A percentile compares a stretch with the other conserved stretches of the same genome.
Conservation (phyloP, 2,329 filamentous ascomycete genomes). For the Aspergillus calidoustus region DNA sequence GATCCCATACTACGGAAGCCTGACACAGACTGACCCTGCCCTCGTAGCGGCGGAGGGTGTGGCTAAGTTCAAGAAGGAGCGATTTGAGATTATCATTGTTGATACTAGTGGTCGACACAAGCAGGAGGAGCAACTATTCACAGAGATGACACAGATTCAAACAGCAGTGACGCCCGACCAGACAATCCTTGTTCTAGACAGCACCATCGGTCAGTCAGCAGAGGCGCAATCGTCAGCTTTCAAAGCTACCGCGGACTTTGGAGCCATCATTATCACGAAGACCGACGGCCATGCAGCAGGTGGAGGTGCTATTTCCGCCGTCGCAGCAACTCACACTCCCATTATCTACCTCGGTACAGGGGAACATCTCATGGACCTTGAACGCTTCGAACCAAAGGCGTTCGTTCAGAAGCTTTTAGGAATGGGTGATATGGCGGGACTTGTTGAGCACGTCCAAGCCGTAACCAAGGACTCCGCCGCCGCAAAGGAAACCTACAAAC, state of each 20-base stretch:
- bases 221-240: constrained; percentile 95
- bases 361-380: constrained; percentile 94
- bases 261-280: constrained; percentile 98
- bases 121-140: constrained; percentile 92
- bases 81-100: constrained; percentile 97
- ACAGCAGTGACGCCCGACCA: constrained; percentile 87
- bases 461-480: constrained; percentile 82
- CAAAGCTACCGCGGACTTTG: constrained; percentile 96
- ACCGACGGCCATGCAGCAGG: constrained; percentile 95
- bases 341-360: constrained; percentile 98
- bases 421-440: constrained; percentile 94
- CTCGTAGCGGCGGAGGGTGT: constrained; percentile 94
- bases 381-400: constrained; percentile 87
- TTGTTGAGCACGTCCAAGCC: constrained; percentile 95
- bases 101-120: constrained; percentile 95
- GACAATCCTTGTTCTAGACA: constrained; percentile 97
- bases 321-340: constrained; percentile 92
- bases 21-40: constrained; percentile 95
- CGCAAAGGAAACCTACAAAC: constrained; percentile 97
- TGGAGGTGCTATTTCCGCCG: constrained; percentile 95
- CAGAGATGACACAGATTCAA: constrained; percentile 98
- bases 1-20: constrained; percentile 95
- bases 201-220: constrained; percentile 93
- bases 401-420: constrained; percentile 94
- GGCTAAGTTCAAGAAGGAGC: constrained; percentile 98